A percentile compares a stretch with the other conserved stretches of the same genome.
Conservation (phyloP, 441 rosid genomes). For the Pelargonium citronellum region DNA sequence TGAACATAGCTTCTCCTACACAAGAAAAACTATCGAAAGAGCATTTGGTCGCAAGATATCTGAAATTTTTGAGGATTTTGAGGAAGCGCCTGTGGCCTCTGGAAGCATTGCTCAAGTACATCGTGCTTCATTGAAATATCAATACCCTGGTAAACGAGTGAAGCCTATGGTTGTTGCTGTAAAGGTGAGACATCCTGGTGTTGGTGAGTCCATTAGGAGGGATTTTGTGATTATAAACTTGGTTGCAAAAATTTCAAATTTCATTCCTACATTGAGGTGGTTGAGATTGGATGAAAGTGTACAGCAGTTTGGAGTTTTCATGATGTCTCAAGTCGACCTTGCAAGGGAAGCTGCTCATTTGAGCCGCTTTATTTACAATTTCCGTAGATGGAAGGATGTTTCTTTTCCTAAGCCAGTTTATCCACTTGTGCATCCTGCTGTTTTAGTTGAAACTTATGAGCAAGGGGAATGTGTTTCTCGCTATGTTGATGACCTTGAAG, state of each 20-base stretch:
- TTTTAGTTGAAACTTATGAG: constrained; percentile 94
- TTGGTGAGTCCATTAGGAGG: constrained; percentile 92
- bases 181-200: constrained; percentile 98
- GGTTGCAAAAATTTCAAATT: constrained; percentile 62
- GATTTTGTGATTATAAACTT: constrained; percentile 81
- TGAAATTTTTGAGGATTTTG: constrained; percentile 82
- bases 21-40: constrained; percentile 75
- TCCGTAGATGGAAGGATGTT: constrained; percentile 92
- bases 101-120: constrained; percentile 99
- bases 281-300: constrained; percentile 92
- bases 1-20: constrained; percentile 80
- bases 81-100: constrained; percentile 89
- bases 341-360: constrained; percentile 99
- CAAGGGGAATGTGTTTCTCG: constrained; percentile 84
- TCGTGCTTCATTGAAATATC: constrained; percentile 78
- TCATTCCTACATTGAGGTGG: constrained; percentile 85
- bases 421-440: constrained; percentile 98
- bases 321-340: constrained; percentile 99
- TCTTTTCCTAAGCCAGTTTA: constrained; percentile 98
- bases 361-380: constrained; percentile 90
- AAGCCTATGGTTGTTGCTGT: constrained; percentile 89
- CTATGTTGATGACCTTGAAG: constrained; percentile 67
- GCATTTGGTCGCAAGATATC: constrained; percentile 88
- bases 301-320: constrained; percentile 92
- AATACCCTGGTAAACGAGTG: constrained; percentile 70